phyloP scores from a whole-genome alignment of 1,284 basidiomycete species.

The Meira miltonrushii region DNA sequence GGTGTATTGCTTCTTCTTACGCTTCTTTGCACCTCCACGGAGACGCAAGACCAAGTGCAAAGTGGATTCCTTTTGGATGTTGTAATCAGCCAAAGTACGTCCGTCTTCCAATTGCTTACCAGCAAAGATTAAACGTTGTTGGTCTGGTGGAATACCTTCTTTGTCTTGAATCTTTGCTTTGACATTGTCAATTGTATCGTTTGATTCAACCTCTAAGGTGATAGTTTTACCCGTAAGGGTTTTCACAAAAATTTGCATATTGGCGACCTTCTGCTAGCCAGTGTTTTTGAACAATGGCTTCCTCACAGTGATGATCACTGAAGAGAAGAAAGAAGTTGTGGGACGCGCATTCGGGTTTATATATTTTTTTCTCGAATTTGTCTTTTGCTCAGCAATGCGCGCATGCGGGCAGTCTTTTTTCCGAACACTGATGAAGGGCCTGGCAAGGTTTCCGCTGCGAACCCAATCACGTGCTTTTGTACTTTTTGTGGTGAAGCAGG shows the following conservation, averaged over 20 bases:
- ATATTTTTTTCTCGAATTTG: no score
- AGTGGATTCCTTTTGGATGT: constrained; percentile 98
- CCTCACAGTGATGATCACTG: neutral
- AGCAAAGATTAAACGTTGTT: constrained; percentile 49
- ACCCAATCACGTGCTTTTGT: no score
- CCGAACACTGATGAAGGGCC: no score
- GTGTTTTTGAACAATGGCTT: constrained; percentile 6
- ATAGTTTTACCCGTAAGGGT: constrained; percentile 53
- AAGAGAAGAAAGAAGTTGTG: no score
- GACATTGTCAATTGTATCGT: constrained; percentile 63
- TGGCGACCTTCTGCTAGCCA: constrained; percentile 7
- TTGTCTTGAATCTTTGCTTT: constrained; percentile 56
- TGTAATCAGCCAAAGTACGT: constrained; percentile 55
- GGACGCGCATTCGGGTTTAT: no score
- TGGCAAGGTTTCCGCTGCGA: no score
- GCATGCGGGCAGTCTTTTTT: no score
- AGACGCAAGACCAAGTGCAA: constrained; percentile 92
- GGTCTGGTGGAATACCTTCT: constrained; percentile 50
- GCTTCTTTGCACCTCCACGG: constrained; percentile 96
- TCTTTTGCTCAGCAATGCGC: no score
- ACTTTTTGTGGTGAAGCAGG: no score
- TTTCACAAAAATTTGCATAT: constrained; percentile 18
- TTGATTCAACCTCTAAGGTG: constrained; percentile 51
- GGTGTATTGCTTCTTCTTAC: constrained; percentile 99
- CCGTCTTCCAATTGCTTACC: constrained; percentile 51